Percentiles rank a stretch among this genome's conserved stretches.
Conservation (phyloP, 257 asterid genomes). For the Galeopsis tetrahit region DNA sequence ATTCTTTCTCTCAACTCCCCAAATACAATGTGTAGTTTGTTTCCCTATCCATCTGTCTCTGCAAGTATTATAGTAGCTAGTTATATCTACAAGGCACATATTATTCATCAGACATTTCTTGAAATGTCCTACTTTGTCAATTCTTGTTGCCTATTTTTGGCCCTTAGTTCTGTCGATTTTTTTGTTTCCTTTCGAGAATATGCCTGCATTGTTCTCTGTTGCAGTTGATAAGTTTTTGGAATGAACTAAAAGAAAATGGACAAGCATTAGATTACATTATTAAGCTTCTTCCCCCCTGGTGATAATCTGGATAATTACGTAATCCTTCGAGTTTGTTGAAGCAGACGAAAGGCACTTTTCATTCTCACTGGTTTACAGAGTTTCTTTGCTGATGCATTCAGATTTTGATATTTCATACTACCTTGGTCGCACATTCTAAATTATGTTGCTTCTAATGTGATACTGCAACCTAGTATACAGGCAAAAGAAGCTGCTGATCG, state of each 20-base stretch:
- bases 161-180: constrained; percentile 5
- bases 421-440: not conserved
- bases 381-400: constrained; percentile 15
- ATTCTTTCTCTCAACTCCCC: constrained; percentile 7
- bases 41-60: constrained; percentile 15
- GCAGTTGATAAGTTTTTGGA: constrained; percentile 32
- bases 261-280: constrained; percentile 51
- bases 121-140: constrained; percentile 11
- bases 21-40: not conserved
- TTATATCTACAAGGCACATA: constrained; percentile 8
- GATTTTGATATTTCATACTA: not conserved
- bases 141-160: constrained; percentile 17
- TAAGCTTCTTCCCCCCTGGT: constrained; percentile 41
- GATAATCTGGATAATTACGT: constrained; percentile 59
- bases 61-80: constrained; percentile 25
- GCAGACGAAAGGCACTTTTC: constrained; percentile 58
- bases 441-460: constrained; percentile 48
- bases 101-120: constrained; percentile 20
- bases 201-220: constrained; percentile 29
- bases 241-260: constrained; percentile 59
- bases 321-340: constrained; percentile 50
- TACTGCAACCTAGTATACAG: constrained; percentile 50
- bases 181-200: constrained; percentile 59
- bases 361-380: constrained; percentile 11
- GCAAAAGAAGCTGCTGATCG: constrained; percentile 74